A percentile compares a stretch with the other conserved stretches of the same genome.
Evolutionary conservation across 495 filamentous ascomycete species (phyloP).

Genomic region (Hypoxylon cercidicola): DNA sequence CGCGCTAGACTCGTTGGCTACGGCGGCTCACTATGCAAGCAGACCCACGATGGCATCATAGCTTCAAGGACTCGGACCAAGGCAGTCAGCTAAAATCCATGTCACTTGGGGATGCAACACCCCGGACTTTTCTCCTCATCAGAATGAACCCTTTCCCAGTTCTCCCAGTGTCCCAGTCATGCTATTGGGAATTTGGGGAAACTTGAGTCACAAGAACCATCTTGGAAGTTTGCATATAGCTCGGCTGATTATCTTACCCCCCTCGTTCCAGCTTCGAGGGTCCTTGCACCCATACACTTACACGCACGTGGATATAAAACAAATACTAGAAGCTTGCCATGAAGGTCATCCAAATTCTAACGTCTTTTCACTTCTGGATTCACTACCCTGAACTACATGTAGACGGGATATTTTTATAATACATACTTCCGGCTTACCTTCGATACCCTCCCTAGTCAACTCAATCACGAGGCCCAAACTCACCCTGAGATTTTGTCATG

Average conservation of each 20-base stretch:
- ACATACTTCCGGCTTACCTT: not conserved
- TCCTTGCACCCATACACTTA: constrained; percentile 1
- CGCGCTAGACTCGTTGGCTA: constrained; percentile 24
- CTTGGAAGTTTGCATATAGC: constrained; percentile 9
- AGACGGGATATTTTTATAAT: not conserved
- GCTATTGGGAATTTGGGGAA: constrained; percentile 26
- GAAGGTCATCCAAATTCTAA: not conserved
- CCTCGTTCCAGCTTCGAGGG: constrained; percentile 20
- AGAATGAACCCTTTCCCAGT: constrained; percentile 42
- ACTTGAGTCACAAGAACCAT: constrained; percentile 30
- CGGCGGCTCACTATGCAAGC: constrained; percentile 37
- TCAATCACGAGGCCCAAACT: not conserved
- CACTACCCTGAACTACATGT: not conserved
- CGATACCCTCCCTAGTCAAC: not conserved
- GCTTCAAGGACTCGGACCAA: constrained; percentile 20
- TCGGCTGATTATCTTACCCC: constrained; percentile 32
- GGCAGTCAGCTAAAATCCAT: constrained; percentile 39
- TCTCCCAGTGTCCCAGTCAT: constrained; percentile 28
- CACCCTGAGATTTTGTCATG: not conserved
- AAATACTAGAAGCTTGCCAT: constrained; percentile 10
- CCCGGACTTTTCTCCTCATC: constrained; percentile 32
- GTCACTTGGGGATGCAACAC: constrained; percentile 43
- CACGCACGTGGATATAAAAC: constrained; percentile 31
- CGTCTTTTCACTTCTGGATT: constrained; percentile 1
- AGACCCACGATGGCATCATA: constrained; percentile 45